Conservation (phyloP, 805 yeast genomes). For the Torulaspora franciscae region DNA sequence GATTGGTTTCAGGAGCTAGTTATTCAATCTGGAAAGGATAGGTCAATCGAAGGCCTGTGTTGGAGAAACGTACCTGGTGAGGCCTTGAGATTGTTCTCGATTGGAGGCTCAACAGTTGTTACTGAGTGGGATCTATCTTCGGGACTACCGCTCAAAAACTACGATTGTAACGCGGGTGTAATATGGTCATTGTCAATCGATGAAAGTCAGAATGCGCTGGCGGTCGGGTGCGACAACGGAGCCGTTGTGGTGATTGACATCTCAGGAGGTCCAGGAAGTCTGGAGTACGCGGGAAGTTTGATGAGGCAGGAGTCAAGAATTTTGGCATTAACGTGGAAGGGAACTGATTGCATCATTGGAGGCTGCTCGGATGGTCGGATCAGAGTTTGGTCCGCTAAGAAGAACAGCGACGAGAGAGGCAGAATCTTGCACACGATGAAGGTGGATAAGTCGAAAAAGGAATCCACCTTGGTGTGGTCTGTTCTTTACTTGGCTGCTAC, state of each 20-base stretch:
- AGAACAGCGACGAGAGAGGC: constrained; percentile 44
- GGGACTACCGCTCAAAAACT: constrained; percentile 66
- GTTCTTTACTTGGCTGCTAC: constrained; percentile 57
- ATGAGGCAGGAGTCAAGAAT: constrained; percentile 84
- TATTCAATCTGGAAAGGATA: constrained; percentile 72
- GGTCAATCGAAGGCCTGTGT: constrained; percentile 83
- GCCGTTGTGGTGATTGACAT: constrained; percentile 77
- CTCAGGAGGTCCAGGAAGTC: constrained; percentile 77
- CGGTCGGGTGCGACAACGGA: constrained; percentile 96
- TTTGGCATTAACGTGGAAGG: constrained; percentile 71
- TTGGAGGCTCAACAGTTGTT: constrained; percentile 86
- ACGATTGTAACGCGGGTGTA: constrained; percentile 88
- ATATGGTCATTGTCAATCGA: constrained; percentile 83
- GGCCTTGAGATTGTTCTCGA: constrained; percentile 74
- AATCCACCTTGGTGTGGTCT: constrained; percentile 89
- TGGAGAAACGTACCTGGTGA: constrained; percentile 58
- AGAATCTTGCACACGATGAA: constrained; percentile 79
- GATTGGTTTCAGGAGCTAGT: constrained; percentile 76
- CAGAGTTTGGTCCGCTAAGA: constrained; percentile 65
- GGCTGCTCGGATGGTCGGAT: constrained; percentile 95
- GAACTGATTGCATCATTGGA: constrained; percentile 63
- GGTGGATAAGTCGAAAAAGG: constrained; percentile 83
- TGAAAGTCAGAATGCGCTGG: constrained; percentile 55
- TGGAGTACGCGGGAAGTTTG: constrained; percentile 70
- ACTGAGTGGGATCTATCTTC: constrained; percentile 88